Evolutionary conservation across 2,329 filamentous ascomycete species (phyloP).

Genomic region (Colletotrichum neosansevieriae): DNA sequence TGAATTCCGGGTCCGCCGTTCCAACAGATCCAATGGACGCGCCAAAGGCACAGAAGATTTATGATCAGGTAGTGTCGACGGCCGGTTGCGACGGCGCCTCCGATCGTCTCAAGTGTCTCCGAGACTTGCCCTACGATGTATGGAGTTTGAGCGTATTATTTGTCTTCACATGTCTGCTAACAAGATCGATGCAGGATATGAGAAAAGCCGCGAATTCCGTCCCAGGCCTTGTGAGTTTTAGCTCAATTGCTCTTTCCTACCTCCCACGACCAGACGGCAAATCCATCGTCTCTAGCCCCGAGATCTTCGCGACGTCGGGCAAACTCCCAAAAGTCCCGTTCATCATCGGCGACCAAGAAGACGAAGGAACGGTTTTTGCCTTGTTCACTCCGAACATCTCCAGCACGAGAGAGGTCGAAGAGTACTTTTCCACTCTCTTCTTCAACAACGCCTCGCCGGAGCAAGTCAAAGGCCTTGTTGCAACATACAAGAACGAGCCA

Average conservation of each 20-base stretch:
- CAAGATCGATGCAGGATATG: conserved; percentile 58
- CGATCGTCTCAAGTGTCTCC: conserved; percentile 67
- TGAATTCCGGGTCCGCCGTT: conserved; percentile 68
- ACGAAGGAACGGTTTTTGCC: conserved; percentile 74
- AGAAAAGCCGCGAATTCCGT: conserved; percentile 67
- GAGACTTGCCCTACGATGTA: conserved; percentile 65
- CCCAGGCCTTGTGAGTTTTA: conserved; percentile 67
- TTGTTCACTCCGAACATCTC: conserved; percentile 71
- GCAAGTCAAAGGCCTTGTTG: conserved; percentile 61
- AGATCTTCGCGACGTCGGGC: conserved; percentile 59
- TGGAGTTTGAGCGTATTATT: conserved; percentile 65
- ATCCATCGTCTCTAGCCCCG: conserved; percentile 64
- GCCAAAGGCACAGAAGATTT: conserved; percentile 66
- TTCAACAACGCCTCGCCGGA: conserved; percentile 44
- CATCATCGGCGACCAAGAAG: conserved; percentile 74
- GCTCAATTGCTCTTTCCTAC: conserved; percentile 69
- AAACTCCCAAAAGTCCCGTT: conserved; percentile 70
- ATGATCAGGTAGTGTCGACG: conserved; percentile 62
- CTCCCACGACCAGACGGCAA: conserved; percentile 71
- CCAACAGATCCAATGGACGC: conserved; percentile 66
- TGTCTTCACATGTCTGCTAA: conserved; percentile 65
- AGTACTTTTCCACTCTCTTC: conserved; percentile 67
- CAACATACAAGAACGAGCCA: conserved; percentile 63
- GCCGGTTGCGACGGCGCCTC: conserved; percentile 64
- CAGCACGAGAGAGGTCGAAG: conserved; percentile 60